Base-by-base conservation (phyloP, 805 yeast species). In the Kluyveromyces dobzhanskii region DNA sequence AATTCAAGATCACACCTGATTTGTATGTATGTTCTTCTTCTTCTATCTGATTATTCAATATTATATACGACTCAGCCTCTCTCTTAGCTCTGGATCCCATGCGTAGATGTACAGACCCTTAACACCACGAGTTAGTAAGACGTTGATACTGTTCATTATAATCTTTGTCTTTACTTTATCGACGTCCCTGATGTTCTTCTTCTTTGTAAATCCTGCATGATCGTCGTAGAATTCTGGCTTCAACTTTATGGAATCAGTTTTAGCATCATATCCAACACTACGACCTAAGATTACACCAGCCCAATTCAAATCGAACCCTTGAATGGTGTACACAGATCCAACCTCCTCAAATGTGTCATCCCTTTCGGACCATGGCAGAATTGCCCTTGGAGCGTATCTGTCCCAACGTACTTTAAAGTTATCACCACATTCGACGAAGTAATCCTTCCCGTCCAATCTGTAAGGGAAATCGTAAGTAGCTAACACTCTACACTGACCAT, bases 401-500 rank as follows among this genome's bases (percentile, higher is more conserved):
- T 69, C 74, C 74, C 74, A 69, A 27, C 71, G 60, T 13, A 69
- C 53, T 38, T 62, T 65, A 47, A 69, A 69, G 35, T 56, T 59
- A 25, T 66, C 68, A 18, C 69, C 69, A 33, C 71, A 66, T 3
- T 61, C 55, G 11, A 69, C 74, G 44, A 47, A 69, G 54, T 69
- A 66, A 41, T 68, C 73, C 35, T 63, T 67, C 7, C 65, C 68
- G 30, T 68, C 72, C 11, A 69, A 45, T 40, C 70, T 54, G 44
- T 69, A 69, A 0, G 71, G 73, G 52, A 66, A 69, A 45, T 69
- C 74, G 47, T 69, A 69, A 1, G 74, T 69, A 9, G 66, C 56
- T 17, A 69, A 36, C 47, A 69, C 54, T 45, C 74, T 54, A 32
- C 69, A 65, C 44, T 67, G 72, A 2, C 73, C 73, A 41, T 43